Evolutionary conservation across 2,329 filamentous ascomycete genomes (phyloP).

Genomic region (Fusarium sororula): DNA sequence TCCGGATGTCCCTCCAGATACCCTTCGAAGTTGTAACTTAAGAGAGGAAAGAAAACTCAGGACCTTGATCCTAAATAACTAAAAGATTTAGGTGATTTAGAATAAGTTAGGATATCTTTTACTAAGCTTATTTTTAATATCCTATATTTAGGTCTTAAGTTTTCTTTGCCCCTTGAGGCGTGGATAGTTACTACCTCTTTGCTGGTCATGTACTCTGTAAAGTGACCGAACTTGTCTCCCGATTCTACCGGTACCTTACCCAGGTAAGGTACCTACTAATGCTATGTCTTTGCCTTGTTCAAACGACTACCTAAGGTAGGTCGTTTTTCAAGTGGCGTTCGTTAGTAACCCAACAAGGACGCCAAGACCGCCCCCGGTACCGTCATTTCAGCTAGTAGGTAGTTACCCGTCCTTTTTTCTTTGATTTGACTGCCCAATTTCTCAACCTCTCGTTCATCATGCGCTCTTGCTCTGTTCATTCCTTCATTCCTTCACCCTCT

Average conservation of each 20-base stretch:
- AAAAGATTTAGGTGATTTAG: too few species aligned
- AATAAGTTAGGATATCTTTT: too few species aligned
- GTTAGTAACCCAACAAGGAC: constrained; percentile 29
- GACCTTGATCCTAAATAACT: too few species aligned
- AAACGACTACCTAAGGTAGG: not conserved
- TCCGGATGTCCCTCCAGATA: not conserved
- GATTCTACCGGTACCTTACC: not conserved
- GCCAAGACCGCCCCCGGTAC: constrained; percentile 31
- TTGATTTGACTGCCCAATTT: constrained; percentile 16
- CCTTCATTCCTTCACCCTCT: constrained; percentile 21
- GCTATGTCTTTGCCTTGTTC: not conserved
- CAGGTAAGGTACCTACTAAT: not conserved
- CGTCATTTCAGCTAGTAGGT: constrained; percentile 26
- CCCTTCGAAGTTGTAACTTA: too few species aligned
- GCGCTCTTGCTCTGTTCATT: constrained; percentile 18
- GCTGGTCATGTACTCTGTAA: not conserved
- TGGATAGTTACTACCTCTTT: too few species aligned
- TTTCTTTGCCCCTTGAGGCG: too few species aligned
- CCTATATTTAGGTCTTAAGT: too few species aligned
- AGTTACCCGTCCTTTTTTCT: constrained; percentile 15
- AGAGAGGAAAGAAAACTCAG: too few species aligned
- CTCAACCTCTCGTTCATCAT: constrained; percentile 29
- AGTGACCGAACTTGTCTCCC: not conserved
- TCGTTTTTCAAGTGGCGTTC: constrained; percentile 25
- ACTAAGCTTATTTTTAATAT: too few species aligned